Conservation (phyloP, 805 yeast genomes). For the Nakazawaea populi region DNA sequence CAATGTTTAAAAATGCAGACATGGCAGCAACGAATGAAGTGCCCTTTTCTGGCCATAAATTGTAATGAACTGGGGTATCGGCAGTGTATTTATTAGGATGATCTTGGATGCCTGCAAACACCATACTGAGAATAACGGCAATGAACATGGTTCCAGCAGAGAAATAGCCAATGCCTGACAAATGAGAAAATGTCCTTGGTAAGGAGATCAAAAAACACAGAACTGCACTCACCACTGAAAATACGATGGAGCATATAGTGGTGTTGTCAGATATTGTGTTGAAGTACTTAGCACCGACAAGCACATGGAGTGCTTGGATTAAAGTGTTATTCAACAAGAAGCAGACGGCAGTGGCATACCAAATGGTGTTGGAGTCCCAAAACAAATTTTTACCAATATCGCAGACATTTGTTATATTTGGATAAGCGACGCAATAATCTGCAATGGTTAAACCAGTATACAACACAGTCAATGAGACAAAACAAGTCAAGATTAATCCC, state of each 20-base stretch:
- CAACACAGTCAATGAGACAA: conserved; percentile 42
- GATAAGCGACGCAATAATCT: conserved; percentile 49
- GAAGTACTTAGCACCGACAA: conserved; percentile 54
- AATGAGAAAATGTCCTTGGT: conserved; percentile 50
- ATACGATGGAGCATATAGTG: conserved; percentile 46
- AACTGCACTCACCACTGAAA: conserved; percentile 41
- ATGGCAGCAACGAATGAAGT: conserved; percentile 49
- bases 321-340: conserved; percentile 50
- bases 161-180: conserved; percentile 46
- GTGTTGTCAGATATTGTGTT: conserved; percentile 44
- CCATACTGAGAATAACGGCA: conserved; percentile 46
- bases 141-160: conserved; percentile 53
- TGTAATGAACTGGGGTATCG: conserved; percentile 33
- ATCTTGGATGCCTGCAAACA: conserved; percentile 46
- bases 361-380: conserved; percentile 44
- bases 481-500: conserved; percentile 47
- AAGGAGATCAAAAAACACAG: conserved; percentile 46
- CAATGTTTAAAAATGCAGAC: conserved; percentile 53
- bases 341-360: conserved; percentile 52
- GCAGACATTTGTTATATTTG: conserved; percentile 45
- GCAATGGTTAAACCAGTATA: conserved; percentile 52
- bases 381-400: conserved; percentile 55
- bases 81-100: conserved; percentile 39
- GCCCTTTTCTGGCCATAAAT: conserved; percentile 44
- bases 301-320: conserved; percentile 53